These are phyloP conservation scores for Inonotus hispidus DNA, from an alignment of 1,284 basidiomycete genomes.

Conservation along the genomic window DNA sequence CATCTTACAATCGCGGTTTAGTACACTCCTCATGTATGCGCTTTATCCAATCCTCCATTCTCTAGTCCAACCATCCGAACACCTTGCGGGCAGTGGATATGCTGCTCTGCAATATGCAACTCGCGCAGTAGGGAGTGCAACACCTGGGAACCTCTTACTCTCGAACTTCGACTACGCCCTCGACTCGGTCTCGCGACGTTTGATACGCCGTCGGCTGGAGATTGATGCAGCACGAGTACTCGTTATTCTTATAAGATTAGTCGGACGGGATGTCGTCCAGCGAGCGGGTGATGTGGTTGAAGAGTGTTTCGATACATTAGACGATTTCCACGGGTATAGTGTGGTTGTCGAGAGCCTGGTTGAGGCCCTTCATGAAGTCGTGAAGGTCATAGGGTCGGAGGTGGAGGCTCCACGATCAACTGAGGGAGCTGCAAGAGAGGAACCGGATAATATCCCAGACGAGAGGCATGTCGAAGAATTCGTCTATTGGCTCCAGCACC, in stretches of 20 bases:
- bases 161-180: slow-evolving; percentile 94
- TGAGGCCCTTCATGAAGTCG: slow-evolving; percentile 77
- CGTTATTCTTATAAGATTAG: slow-evolving; percentile 74
- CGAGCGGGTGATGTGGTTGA: slow-evolving; percentile 89
- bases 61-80: slow-evolving; percentile 61
- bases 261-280: slow-evolving; percentile 79
- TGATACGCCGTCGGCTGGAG: slow-evolving; percentile 74
- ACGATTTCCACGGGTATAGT: slow-evolving; percentile 89
- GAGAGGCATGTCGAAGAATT: slow-evolving; percentile 42
- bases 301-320: slow-evolving; percentile 90
- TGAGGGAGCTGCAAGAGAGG: slow-evolving; percentile 15
- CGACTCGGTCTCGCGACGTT: slow-evolving; percentile 77
- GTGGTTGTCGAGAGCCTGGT: slow-evolving; percentile 80
- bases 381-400: slow-evolving; percentile 62
- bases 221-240: slow-evolving; percentile 77
- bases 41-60: slow-evolving; percentile 84
- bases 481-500: slow-evolving; percentile 56
- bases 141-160: slow-evolving; percentile 76
- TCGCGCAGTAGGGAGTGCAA: slow-evolving; percentile 71
- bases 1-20: slow-evolving; percentile 62
- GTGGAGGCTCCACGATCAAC: slow-evolving; percentile 23
- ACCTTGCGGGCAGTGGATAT: slow-evolving; percentile 67
- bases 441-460: slow-evolving; percentile 21
- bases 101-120: slow-evolving; percentile 68
- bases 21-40: slow-evolving; percentile 67